Conservation (phyloP, 257 asterid species). For the Eucommia ulmoides region DNA sequence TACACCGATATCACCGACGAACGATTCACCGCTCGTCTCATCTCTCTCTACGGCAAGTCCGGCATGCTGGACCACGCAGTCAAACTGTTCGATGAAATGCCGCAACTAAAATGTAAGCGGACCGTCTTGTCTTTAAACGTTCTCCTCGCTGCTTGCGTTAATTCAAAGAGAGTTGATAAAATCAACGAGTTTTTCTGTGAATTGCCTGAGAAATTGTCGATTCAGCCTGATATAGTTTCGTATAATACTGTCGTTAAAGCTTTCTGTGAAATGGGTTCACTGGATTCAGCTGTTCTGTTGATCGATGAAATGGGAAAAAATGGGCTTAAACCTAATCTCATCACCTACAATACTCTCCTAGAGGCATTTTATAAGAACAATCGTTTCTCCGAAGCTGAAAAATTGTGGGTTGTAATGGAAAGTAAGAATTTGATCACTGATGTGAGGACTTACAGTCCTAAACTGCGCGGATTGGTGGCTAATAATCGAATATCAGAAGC, state of each 20-base stretch:
- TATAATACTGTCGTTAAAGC: constrained; percentile 33
- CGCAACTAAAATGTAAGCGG: constrained; percentile 19
- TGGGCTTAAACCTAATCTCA: constrained; percentile 20
- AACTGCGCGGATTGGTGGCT: constrained; percentile 18
- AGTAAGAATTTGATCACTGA: constrained; percentile 18
- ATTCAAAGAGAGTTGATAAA: constrained; percentile 17
- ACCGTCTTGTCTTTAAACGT: constrained; percentile 32
- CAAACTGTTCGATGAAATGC: constrained; percentile 39
- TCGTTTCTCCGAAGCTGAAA: constrained; percentile 30
- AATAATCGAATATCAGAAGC: constrained; percentile 18
- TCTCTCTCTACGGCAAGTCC: constrained; percentile 23
- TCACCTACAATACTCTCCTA: constrained; percentile 29
- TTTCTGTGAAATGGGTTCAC: constrained; percentile 20
- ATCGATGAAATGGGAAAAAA: constrained; percentile 22
- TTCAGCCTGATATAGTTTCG: constrained; percentile 24
- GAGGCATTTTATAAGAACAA: constrained; percentile 15
- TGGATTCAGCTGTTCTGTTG: constrained; percentile 12
- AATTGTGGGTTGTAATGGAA: constrained; percentile 24
- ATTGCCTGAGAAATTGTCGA: constrained; percentile 16
- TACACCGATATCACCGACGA: constrained; percentile 29
- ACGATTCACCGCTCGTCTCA: constrained; percentile 21
- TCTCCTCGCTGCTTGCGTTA: constrained; percentile 30
- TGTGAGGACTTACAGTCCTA: constrained; percentile 19
- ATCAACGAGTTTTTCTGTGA: constrained; percentile 21
- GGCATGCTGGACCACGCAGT: constrained; percentile 28